phyloP scores from a whole-genome alignment of 441 rosid genomes.

The Daphne laureola region DNA sequence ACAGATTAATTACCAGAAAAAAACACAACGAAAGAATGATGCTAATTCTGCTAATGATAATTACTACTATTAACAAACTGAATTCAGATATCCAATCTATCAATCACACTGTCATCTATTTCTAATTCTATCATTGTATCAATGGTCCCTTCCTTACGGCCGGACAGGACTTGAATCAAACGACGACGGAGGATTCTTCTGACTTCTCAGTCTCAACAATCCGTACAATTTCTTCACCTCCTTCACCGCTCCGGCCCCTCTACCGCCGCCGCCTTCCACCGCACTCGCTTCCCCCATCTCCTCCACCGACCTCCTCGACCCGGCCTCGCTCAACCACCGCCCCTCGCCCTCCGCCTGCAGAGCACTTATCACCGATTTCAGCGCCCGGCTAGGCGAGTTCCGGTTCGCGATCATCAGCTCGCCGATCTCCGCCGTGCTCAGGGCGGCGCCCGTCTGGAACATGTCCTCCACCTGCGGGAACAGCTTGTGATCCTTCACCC shows the following conservation, averaged over 20 bases:
- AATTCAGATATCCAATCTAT: no score
- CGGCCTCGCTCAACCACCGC: constrained; percentile 17
- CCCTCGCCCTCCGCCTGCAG: constrained; percentile 17
- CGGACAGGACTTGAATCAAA: constrained; percentile 13
- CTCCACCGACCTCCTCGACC: constrained; percentile 27
- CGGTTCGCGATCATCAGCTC: constrained; percentile 51
- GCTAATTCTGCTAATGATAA: no score
- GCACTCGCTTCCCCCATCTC: constrained; percentile 37
- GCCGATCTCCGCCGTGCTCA: constrained; percentile 45
- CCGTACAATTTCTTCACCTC: constrained; percentile 71
- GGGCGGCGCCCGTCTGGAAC: constrained; percentile 36
- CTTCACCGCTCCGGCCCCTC: constrained; percentile 30
- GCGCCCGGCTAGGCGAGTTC: constrained; percentile 44
- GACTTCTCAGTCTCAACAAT: constrained; percentile 46
- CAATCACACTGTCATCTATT: no score
- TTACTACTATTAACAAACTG: no score
- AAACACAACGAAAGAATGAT: no score
- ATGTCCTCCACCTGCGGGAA: constrained; percentile 49
- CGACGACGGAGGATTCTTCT: constrained; percentile 38
- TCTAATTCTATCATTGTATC: no score
- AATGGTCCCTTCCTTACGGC: neutral
- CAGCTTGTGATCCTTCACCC: constrained; percentile 42
- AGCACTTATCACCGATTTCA: constrained; percentile 39
- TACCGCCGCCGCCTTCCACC: constrained; percentile 24
- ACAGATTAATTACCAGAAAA: no score